Evolutionary conservation across 306 rosid species (phyloP), one percentile per base, ranked within the genome.

Genomic region (Fagus sylvatica): DNA sequence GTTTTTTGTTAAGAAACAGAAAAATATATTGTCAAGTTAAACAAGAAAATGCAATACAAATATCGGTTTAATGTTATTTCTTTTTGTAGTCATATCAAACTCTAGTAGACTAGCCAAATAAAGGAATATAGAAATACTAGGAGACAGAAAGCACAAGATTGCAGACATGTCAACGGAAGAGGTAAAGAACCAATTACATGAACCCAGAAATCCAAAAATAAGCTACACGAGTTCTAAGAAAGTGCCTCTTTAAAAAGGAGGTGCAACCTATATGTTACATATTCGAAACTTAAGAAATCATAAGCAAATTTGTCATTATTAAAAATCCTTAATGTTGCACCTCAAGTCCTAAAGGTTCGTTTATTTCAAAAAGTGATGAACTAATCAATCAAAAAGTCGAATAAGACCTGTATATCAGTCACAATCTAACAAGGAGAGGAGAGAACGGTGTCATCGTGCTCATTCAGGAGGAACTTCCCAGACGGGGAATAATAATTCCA

Each of bases 1-100:
- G 87, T 55, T 41, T 19, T 62, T 72, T 73, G 70, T 34, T 41
- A 42, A 46, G 10, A 54, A 17, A 28, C 61, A 72, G 40, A 82
- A 37, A 72, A 55, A 67, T 32, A 46, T 36, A 57, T 48, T 2
- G 46, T 72, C 80, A 76, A 2, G 33, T 72, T 36, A 78, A 13
- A 43, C 49, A 55, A 8, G 19, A 55, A 6, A 15, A 55, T 43
- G 16, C 53, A 51, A 55, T 9, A 60, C 16, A 46, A 65, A 66
- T 28, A 79, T 65, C 13, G 46, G 57, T 32, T n/a, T 15, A 30
- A 55, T 66, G 61, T n/a, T 34, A 0, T 56, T 75, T 73, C 51
- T 9, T 59, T 49, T 53, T 19, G 54, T 22, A 36, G 37, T 7
- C 10, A 6, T 57, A 37, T 49, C 43, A 54, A 65, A 69, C 40